Percentiles rank a stretch among this genome's conserved stretches.
phyloP scores from a whole-genome alignment of 352 stramenopile genomes.

The Blastocystis sp. region DNA sequence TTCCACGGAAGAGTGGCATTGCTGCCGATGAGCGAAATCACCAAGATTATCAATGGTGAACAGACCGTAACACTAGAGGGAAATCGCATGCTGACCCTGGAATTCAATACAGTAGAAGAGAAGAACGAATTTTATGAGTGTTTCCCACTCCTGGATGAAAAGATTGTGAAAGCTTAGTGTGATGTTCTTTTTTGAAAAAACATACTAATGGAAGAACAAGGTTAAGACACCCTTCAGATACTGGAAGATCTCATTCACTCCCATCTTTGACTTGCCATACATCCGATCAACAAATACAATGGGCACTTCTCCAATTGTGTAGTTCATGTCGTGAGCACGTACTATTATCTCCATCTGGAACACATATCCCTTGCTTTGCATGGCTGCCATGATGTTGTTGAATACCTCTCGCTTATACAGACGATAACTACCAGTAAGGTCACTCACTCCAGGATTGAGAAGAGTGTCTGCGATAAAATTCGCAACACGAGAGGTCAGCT shows the following conservation, averaged over 20 bases:
- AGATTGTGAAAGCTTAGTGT: constrained; percentile 24
- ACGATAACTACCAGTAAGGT: constrained; percentile 92
- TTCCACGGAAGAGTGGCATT: constrained; percentile 22
- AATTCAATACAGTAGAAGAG: constrained; percentile 7
- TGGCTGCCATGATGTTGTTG: constrained; percentile 84
- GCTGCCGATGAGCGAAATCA: constrained; percentile 4
- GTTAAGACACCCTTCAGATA: constrained; percentile 77
- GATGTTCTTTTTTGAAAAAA: neutral
- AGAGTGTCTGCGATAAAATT: constrained; percentile 94
- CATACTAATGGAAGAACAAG: neutral
- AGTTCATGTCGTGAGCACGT: constrained; percentile 80
- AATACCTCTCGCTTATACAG: constrained; percentile 90
- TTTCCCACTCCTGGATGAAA: constrained; percentile 17
- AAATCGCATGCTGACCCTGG: neutral
- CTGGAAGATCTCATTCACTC: constrained; percentile 88
- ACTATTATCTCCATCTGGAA: constrained; percentile 99
- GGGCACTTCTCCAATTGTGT: constrained; percentile 86
- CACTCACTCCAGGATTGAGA: constrained; percentile 84
- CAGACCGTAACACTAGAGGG: neutral
- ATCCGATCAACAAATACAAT: constrained; percentile 97
- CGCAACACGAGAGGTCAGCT: constrained; percentile 88
- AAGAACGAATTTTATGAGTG: constrained; percentile 59
- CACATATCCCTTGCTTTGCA: constrained; percentile 83
- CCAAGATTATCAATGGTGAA: neutral
- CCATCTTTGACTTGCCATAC: constrained; percentile 96